Evolutionary conservation across 108 stramenopile species (phyloP), one percentile per base, ranked within the genome.

Genomic region (Discostella stelligeroides): DNA sequence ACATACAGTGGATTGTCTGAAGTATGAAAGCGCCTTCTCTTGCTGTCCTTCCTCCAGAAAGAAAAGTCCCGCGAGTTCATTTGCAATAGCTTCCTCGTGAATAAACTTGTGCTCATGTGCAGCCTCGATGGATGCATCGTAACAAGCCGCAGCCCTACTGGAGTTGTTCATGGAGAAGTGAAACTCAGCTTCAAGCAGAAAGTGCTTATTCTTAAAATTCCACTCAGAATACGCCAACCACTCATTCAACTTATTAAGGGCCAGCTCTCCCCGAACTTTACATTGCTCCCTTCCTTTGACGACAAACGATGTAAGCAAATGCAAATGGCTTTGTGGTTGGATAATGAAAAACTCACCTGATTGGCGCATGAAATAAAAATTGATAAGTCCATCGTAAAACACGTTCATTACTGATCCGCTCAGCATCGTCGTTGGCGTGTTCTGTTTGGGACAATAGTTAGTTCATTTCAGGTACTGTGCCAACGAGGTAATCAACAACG

Each of bases 51-150:
- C 53, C 4, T 67, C 66, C 29, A 67, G 24, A 45, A 29, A 29
- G 51, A 67, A 67, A 45, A 55, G 38, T 29, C 66, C 66, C 23
- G 28, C 40, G 25, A 67, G 53, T 43, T 67, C 66, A 24, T 55
- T 24, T 45, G 53, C 37, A 0, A 67, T 56, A 0, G 53, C 66
- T 56, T 56, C 54, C 29, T 67, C 66, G 15, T 67, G 51, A 14
- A 67, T 67, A 24, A 67, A 67, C 54, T 55, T 67, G 66, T 67
- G 66, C 38, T 67, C 53, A 10, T 67, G 54, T 41, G 66, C 51
- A 42, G 66, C 40, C 54, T 41, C 38, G 17, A 67, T 67, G 27
- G 66, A 67, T 21, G 53, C 43, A 43, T 67, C 54, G 20, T 67
- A 67, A 28, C 53, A 67, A 6, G n/a, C 17, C 27, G 29, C 24